Evolutionary conservation across 2,329 filamentous ascomycete genomes (phyloP), one percentile per base, ranked within the genome.

Genomic region (Aureobasidium sp.): DNA sequence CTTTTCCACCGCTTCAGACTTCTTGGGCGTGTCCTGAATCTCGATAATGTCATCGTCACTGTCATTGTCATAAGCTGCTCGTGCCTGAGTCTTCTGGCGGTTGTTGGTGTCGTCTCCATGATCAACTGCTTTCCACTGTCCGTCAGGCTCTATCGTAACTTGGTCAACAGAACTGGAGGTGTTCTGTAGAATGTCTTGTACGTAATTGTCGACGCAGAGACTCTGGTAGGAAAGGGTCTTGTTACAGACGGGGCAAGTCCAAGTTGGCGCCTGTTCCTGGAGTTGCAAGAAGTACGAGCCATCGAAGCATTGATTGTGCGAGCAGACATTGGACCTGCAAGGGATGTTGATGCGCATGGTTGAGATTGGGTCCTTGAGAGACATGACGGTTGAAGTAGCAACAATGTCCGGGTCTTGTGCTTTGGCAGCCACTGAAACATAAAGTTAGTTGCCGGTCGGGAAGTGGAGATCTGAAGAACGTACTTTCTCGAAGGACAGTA

Each of bases 261-360:
- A 99, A 20, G 94, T 95, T 0, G 94, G 94, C 0, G 91, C 93
- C 77, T 99, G 94, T 72, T 97, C 92, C 72, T 97, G 93, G 32
- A 99, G 78, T 69, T 96, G 90, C 24, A 99, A 81, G 72, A 97
- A 99, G 1, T 91, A 95, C 3, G 85, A 87, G 3, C 89, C 93
- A 73, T 99, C 94, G 68, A 97, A 99, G 72, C 94, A 99, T 71
- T 96, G 91, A 29, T 94, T 89, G 73, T 99, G 94, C 3, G 84
- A 87, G 76, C 94, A 99, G 37, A 86, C 77, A 3, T 85, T 81
- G 4, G 90, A 90, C 37, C 94, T 87, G 68, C 91, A 91, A 0
- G 94, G 94, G 17, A 89, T 80, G 9, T 82, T 81, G 39, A 99
- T 88, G 64, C 92, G 84, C 73, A 92, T 84, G 39, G 91, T 96